Evolutionary conservation across 148 eudicot genomes (phyloP).

Genomic region (Amaranthus cruentus): DNA sequence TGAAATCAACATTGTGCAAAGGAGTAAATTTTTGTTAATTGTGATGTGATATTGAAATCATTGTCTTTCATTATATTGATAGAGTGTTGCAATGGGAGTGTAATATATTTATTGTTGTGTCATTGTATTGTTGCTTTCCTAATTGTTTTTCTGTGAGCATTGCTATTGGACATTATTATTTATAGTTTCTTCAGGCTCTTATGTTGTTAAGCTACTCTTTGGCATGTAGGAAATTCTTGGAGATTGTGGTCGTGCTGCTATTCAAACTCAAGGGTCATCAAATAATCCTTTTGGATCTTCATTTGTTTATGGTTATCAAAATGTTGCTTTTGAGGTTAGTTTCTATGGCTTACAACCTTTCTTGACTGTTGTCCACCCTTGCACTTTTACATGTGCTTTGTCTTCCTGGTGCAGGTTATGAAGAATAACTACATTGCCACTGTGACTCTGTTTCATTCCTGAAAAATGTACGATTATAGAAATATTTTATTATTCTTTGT

Average conservation of each 20-base stretch:
- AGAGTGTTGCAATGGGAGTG: background rate
- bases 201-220: slow-evolving; percentile 6
- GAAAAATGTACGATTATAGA: slow-evolving; percentile 20
- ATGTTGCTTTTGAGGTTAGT: slow-evolving; percentile 91
- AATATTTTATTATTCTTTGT: background rate
- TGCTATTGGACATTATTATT: background rate
- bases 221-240: slow-evolving; percentile 80
- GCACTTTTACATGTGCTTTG: slow-evolving; percentile 1
- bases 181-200: background rate
- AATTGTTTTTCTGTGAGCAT: background rate
- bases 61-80: background rate
- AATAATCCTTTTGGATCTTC: slow-evolving; percentile 96
- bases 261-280: slow-evolving; percentile 88
- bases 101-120: background rate
- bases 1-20: background rate
- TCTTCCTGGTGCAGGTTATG: slow-evolving; percentile 68
- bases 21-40: background rate
- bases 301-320: slow-evolving; percentile 91
- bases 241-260: slow-evolving; percentile 91
- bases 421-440: slow-evolving; percentile 92
- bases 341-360: background rate
- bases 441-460: slow-evolving; percentile 85
- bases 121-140: background rate
- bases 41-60: background rate
- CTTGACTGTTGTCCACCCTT: background rate